Base-by-base conservation (phyloP, 2,329 filamentous ascomycete species). In the Boeremia lycopersici region DNA sequence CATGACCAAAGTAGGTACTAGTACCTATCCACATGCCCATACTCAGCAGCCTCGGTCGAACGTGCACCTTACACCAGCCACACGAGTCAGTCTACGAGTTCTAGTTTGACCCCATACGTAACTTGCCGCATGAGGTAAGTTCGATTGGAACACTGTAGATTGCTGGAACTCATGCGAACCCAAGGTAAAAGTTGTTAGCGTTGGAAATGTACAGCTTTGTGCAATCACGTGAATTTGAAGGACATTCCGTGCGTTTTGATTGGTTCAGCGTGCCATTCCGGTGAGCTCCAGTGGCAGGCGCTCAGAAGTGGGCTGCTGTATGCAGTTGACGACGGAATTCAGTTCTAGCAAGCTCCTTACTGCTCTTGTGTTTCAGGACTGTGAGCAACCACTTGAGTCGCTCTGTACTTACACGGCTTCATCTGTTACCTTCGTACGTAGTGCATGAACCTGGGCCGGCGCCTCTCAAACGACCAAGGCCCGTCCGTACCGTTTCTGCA, bases 131-230 rank as follows among this genome's bases (percentile, higher is more conserved):
- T 67, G 13, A 35, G 67, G 69, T 46, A 72, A 59, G 43, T 50
- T 41, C 48, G 33, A 42, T 13, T 33, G 29, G 34, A 30, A 53
- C 45, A 36, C 59, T 58, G 51, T 72, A 50, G 69, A 72, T 66
- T 56, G 54, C 69, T 72, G 68, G 67, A 72, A 70, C 69, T 61
- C 53, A 58, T 56, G 48, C 56, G 64, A 59, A 58, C 50, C 43
- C 52, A 53, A 67, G 53, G 60, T 50, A 55, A 55, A 49, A 19
- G n/a, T 36, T 42, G 25, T 29, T 52, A 48, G 36, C 43, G 49
- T 33, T 54, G 38, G 41, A 25, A 41, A 47, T 39, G 50, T 61
- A 59, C 59, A 62, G 62, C 53, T 23, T 45, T 38, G 36, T 53
- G 10, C 45, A 52, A 50, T 66, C 60, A 63, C 62, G 56, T 63